A percentile compares a stretch with the other conserved stretches of the same genome.
Conservation (phyloP, 1,284 basidiomycete genomes). For the Mycena citricolor region DNA sequence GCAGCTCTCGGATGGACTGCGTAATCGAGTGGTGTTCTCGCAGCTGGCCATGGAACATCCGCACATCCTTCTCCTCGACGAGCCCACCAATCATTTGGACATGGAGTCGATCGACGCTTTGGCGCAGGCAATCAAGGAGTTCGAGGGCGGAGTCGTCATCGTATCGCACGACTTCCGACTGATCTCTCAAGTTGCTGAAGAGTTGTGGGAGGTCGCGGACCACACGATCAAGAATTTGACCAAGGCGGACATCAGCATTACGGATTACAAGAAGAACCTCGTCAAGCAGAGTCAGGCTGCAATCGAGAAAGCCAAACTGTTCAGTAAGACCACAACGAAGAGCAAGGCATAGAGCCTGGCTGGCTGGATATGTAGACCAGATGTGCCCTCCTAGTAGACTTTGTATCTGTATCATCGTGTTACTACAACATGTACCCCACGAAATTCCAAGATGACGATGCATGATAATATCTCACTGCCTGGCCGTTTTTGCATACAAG, state of each 20-base stretch:
- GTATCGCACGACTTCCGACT: constrained; percentile 97
- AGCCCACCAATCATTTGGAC: constrained; percentile 93
- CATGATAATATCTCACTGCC: too few relatives aligned
- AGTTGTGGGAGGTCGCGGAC: constrained; percentile 98
- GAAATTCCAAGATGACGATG: too few relatives aligned
- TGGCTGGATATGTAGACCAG: too few relatives aligned
- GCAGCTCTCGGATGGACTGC: constrained; percentile 92
- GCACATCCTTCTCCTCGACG: constrained; percentile 85
- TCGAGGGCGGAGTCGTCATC: constrained; percentile 96
- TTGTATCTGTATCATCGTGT: too few relatives aligned
- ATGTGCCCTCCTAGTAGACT: too few relatives aligned
- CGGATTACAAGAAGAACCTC: constrained; percentile 87
- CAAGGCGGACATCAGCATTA: constrained; percentile 84
- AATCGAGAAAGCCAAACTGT: constrained; percentile 90
- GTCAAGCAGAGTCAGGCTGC: constrained; percentile 70
- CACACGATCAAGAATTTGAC: constrained; percentile 93
- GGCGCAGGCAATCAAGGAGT: constrained; percentile 93
- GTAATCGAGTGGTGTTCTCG: constrained; percentile 93
- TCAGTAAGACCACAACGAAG: constrained; percentile 75
- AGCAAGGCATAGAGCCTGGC: constrained; percentile 52
- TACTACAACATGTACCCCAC: too few relatives aligned
- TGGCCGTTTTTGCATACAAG: too few relatives aligned
- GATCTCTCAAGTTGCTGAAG: constrained; percentile 94
- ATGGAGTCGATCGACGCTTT: constrained; percentile 97
- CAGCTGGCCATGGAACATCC: constrained; percentile 94